Evolutionary conservation across 495 filamentous ascomycete genomes (phyloP), one percentile per base, ranked within the genome.

Genomic region (Daldinia vernicosa): DNA sequence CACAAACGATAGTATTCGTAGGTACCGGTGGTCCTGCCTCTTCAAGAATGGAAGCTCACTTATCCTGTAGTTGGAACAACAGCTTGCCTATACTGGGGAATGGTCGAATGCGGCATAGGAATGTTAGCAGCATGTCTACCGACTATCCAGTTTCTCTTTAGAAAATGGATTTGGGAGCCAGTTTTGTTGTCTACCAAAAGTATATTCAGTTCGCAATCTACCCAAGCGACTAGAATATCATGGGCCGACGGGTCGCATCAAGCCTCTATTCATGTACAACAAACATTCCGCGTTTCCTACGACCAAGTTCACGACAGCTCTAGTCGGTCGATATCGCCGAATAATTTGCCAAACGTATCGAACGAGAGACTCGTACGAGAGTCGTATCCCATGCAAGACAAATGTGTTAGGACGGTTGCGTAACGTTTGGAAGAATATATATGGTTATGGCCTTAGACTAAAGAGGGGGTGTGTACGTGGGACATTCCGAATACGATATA

Each of bases 101-200:
- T 71, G 60, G 53, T 76, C 15, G 74, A 76, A 52, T 69, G 70
- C 28, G 74, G 74, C 4, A 32, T 71, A 12, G 71, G 69, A 7
- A 68, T 76, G 2, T 52, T 76, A 14, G 71, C 67, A 26, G 74
- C 69, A 6, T 76, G 74, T 22, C 51, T 76, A 11, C 74, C 74
- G n/a, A 63, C 63, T 9, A 52, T 71, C 5, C 70, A 72, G 22
- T 65, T 67, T 40, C 55, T 75, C 11, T 61, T 75, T 12, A 51
- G 52, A 32, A 66, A 53, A 53, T 52, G 57, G 12, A 9, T 66
- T 14, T 68, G 60, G 65, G 65, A 72, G 35, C 61, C 65, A 5
- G 56, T 40, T 26, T 22, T 62, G 14, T 37, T 27, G 2, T 56
- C 60, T 9, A 66, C 60, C 2, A 72, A 57, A 33, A 59, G 54